phyloP scores from a whole-genome alignment of 2,329 filamentous ascomycete genomes.

The Dactylellina drechsleri region DNA sequence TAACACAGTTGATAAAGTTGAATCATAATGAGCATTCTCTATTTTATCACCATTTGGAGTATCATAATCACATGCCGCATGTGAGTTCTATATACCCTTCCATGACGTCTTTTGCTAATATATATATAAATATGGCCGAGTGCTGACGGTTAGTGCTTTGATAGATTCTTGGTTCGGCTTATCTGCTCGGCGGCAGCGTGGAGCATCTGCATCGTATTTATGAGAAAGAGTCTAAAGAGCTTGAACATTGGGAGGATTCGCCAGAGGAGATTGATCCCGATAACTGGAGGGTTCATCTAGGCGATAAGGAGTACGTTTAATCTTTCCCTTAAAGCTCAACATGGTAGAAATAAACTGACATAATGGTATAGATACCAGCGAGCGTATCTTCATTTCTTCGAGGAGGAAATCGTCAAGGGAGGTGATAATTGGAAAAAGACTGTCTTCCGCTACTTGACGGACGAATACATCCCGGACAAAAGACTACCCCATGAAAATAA shows the following conservation, averaged over 20 bases:
- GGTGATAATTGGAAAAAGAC: conserved; percentile 86
- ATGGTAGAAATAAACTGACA: neutral
- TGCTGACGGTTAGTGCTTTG: neutral
- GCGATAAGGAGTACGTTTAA: conserved; percentile 71
- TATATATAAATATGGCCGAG: neutral
- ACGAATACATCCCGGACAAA: conserved; percentile 71
- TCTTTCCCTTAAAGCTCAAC: neutral
- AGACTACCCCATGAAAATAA: conserved; percentile 5
- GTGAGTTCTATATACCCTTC: conserved; percentile 12
- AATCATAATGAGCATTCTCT: conserved; percentile 46
- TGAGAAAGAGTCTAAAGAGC: conserved; percentile 73
- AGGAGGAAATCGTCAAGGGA: conserved; percentile 81
- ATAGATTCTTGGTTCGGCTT: conserved; percentile 81
- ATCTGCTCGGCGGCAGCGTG: conserved; percentile 79
- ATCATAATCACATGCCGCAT: conserved; percentile 49
- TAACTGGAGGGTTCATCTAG: conserved; percentile 88
- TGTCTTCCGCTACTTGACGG: conserved; percentile 78
- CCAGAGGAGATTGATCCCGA: conserved; percentile 82
- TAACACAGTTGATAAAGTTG: conserved; percentile 38
- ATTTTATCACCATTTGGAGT: conserved; percentile 41
- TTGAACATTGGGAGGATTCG: conserved; percentile 84
- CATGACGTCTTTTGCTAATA: neutral
- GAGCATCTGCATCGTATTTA: conserved; percentile 82
- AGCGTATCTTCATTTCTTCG: conserved; percentile 93
- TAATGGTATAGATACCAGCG: conserved; percentile 73